These are phyloP conservation scores for Diaporthe caulivora DNA, from an alignment of 2,329 filamentous ascomycete genomes.

Conservation along the genomic window DNA sequence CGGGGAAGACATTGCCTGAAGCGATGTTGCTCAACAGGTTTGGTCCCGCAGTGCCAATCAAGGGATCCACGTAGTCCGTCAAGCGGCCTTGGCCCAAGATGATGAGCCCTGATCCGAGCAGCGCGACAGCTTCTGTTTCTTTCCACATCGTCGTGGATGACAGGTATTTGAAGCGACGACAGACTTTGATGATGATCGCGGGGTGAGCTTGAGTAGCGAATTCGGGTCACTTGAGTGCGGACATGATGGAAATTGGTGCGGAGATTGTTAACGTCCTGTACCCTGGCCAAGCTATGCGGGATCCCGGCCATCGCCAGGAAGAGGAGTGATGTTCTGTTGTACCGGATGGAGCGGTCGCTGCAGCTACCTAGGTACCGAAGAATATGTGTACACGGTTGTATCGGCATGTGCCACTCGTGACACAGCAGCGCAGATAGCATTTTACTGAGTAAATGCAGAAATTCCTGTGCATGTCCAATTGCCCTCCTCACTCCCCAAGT, in stretches of 20 bases:
- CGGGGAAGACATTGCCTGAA: slow-evolving; percentile 28
- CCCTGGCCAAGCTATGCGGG: slow-evolving; percentile 11
- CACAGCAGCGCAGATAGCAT: neutral
- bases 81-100: neutral
- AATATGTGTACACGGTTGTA: neutral
- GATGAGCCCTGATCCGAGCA: neutral
- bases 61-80: slow-evolving; percentile 30
- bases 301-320: slow-evolving; percentile 16
- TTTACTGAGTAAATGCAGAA: neutral
- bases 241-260: slow-evolving; percentile 11
- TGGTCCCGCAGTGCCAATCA: slow-evolving; percentile 31
- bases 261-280: neutral
- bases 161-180: neutral
- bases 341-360: slow-evolving; percentile 3
- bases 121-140: neutral
- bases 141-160: neutral
- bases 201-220: neutral
- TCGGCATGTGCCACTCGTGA: neutral
- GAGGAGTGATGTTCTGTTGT: slow-evolving; percentile 22
- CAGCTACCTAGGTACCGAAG: neutral
- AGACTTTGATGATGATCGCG: neutral
- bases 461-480: neutral
- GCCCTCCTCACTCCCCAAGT: too few relatives aligned
- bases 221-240: neutral
- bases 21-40: slow-evolving; percentile 21